A percentile compares a stretch with the other conserved stretches of the same genome.
Evolutionary conservation across 148 eudicot species (phyloP).

Genomic region (Oxyria digyna): DNA sequence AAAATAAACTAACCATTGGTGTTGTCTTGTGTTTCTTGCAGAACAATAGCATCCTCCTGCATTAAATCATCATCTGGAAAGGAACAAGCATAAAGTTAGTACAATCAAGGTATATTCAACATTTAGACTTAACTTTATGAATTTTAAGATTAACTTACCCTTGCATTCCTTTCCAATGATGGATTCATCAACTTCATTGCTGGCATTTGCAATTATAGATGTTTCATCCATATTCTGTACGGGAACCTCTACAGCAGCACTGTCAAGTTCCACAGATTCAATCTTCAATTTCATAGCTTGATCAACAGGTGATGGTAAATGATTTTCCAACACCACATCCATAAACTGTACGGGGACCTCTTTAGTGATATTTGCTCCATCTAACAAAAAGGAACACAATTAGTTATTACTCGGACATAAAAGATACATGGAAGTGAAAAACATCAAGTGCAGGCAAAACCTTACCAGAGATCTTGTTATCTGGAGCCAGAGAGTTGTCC

Average conservation of each 20-base stretch:
- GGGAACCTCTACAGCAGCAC: neutral
- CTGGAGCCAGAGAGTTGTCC: constrained; percentile 5
- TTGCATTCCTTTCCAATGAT: neutral
- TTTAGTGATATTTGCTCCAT: constrained; percentile 6
- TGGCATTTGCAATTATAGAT: neutral
- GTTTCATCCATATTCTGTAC: neutral
- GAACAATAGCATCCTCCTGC: neutral
- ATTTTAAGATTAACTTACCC: neutral
- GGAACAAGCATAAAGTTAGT: neutral
- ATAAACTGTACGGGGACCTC: neutral
- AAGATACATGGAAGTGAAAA: neutral
- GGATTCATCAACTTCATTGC: neutral
- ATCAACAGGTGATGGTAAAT: neutral
- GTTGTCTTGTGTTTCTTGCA: neutral
- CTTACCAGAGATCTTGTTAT: constrained; percentile 16
- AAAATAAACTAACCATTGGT: neutral
- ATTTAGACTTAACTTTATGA: neutral
- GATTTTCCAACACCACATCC: constrained; percentile 9
- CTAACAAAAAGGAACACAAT: neutral
- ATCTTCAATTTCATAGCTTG: no score
- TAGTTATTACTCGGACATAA: neutral
- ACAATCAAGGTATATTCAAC: neutral
- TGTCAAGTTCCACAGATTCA: no score
- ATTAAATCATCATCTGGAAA: neutral
- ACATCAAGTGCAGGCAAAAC: constrained; percentile 7